These are phyloP conservation scores for Trapa bicornis DNA, from an alignment of 345 rosid species.

Conservation along the genomic window DNA sequence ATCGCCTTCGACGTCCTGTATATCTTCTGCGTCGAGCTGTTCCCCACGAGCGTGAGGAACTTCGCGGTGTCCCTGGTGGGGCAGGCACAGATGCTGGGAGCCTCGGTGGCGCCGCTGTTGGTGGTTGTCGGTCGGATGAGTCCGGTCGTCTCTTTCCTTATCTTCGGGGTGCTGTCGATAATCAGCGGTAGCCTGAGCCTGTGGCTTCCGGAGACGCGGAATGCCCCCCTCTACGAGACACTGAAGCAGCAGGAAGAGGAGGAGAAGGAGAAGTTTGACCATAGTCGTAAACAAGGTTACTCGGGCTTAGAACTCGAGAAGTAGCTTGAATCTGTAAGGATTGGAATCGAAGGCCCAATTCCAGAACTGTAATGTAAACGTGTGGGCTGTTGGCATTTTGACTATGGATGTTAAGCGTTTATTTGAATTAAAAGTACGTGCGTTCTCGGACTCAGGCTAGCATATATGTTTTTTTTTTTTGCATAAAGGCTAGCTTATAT, in stretches of 20 bases:
- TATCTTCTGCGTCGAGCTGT: constrained; percentile 55
- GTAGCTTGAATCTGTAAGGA: not conserved
- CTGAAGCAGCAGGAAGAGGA: constrained; percentile 39
- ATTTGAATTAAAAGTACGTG: too few relatives aligned
- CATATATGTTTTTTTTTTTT: too few relatives aligned
- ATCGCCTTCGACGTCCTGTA: constrained; percentile 44
- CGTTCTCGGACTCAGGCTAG: too few relatives aligned
- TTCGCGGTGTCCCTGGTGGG: constrained; percentile 43
- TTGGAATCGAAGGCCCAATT: too few relatives aligned
- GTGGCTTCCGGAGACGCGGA: constrained; percentile 52
- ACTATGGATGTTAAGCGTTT: too few relatives aligned
- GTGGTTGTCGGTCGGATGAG: constrained; percentile 47
- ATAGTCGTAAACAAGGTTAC: not conserved
- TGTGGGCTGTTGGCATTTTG: too few relatives aligned
- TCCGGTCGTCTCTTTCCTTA: constrained; percentile 39
- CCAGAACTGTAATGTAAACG: too few relatives aligned
- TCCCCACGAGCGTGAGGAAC: constrained; percentile 67
- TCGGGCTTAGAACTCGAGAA: constrained; percentile 13
- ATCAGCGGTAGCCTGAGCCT: constrained; percentile 39
- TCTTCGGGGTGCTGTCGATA: constrained; percentile 42
- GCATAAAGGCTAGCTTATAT: too few relatives aligned
- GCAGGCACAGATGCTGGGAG: constrained; percentile 62
- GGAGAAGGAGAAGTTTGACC: constrained; percentile 24
- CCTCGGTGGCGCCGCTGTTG: constrained; percentile 49
- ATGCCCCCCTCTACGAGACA: constrained; percentile 59